Conservation (phyloP, 148 eudicot species). For the Vaccinium corymbosum region DNA sequence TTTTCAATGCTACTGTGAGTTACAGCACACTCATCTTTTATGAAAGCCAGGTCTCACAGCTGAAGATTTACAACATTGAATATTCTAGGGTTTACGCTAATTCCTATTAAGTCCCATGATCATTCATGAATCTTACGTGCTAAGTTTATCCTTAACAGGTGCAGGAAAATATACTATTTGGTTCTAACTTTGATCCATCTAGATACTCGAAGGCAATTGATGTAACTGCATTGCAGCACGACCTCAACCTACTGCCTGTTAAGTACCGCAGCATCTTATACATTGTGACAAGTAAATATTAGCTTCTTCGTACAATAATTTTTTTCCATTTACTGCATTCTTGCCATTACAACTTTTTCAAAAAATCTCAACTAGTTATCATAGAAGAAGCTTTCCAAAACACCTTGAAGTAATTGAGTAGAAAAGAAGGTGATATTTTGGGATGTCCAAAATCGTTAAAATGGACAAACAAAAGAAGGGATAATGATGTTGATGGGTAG, state of each 20-base stretch:
- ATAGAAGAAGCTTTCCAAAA: not conserved
- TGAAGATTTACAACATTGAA: not conserved
- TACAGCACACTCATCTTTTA: slow-evolving; percentile 3
- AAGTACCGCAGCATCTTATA: slow-evolving; percentile 19
- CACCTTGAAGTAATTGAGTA: not conserved
- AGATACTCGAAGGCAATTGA: slow-evolving; percentile 53
- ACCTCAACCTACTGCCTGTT: slow-evolving; percentile 58
- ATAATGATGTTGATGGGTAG: not conserved
- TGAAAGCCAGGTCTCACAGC: not conserved
- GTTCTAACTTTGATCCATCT: slow-evolving; percentile 41
- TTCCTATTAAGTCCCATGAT: not conserved
- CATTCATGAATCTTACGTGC: not conserved
- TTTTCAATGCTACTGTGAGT: slow-evolving; percentile 65
- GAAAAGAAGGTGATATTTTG: not conserved
- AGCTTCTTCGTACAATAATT: not conserved
- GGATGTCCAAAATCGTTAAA: not conserved
- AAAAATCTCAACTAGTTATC: not conserved
- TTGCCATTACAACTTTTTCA: not conserved
- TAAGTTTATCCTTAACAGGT: slow-evolving; percentile 28
- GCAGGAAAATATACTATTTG: slow-evolving; percentile 58
- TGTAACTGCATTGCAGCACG: slow-evolving; percentile 53
- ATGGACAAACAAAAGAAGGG: not conserved
- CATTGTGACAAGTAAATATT: not conserved
- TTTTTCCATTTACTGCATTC: not conserved
- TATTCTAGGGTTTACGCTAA: not conserved